phyloP scores from a whole-genome alignment of 2,329 filamentous ascomycete genomes.

The Paracorniculantispora psalliotae region DNA sequence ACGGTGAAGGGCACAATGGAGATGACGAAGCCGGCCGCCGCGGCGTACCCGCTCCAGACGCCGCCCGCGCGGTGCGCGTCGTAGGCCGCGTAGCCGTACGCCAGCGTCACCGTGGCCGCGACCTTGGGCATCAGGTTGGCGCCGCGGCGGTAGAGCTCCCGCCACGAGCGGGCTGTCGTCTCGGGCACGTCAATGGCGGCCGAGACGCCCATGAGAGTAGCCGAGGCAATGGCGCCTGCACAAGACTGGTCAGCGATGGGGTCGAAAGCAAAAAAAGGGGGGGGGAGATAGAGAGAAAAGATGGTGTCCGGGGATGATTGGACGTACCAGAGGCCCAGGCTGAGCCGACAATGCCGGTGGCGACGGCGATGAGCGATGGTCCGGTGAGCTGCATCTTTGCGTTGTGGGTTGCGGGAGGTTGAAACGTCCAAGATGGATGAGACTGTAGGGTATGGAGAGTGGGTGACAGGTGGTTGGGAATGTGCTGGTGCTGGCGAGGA shows the following conservation, averaged over 20 bases:
- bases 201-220: constrained; percentile 33
- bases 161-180: constrained; percentile 32
- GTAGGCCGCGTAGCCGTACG: constrained; percentile 34
- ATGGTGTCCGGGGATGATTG: background rate
- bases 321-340: constrained; percentile 32
- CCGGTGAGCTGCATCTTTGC: constrained; percentile 18
- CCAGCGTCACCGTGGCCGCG: constrained; percentile 26
- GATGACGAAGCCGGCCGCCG: constrained; percentile 29
- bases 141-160: constrained; percentile 32
- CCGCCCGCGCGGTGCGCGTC: constrained; percentile 22
- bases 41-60: constrained; percentile 30
- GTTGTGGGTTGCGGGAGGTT: background rate
- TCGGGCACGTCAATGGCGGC: constrained; percentile 25
- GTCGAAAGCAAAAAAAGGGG: background rate
- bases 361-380: constrained; percentile 29
- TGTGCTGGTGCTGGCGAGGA: background rate
- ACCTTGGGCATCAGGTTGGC: constrained; percentile 33
- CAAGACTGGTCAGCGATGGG: too few species aligned
- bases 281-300: too few species aligned
- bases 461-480: background rate
- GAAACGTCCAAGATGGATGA: background rate
- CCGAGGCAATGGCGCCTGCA: constrained; percentile 31
- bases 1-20: constrained; percentile 37
- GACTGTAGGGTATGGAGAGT: background rate
- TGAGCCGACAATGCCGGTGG: constrained; percentile 34